phyloP scores from a whole-genome alignment of 768 basidiomycete genomes.

The Naganishia randhawae region DNA sequence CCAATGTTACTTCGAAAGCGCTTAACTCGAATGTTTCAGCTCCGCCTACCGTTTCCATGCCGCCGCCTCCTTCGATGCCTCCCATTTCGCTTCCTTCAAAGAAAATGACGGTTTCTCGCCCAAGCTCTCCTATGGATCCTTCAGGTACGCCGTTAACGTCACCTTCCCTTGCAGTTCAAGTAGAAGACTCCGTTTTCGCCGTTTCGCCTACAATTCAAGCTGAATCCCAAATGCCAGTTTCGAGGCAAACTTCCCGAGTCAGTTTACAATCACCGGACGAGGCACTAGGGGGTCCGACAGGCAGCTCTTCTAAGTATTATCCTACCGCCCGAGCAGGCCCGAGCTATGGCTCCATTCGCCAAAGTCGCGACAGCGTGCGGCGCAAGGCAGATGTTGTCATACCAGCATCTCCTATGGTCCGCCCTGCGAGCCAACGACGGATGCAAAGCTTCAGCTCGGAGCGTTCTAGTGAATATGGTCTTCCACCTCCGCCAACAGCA shows the following conservation, averaged over 20 bases:
- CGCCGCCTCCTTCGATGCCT: constrained; percentile 48
- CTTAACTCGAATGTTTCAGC: constrained; percentile 27
- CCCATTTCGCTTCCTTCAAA: constrained; percentile 61
- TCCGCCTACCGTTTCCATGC: constrained; percentile 48
- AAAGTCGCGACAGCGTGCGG: constrained; percentile 52
- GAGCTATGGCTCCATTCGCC: constrained; percentile 13
- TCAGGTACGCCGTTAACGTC: constrained; percentile 14
- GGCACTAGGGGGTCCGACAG: constrained; percentile 51
- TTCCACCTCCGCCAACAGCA: constrained; percentile 20
- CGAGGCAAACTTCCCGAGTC: constrained; percentile 62
- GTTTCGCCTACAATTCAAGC: constrained; percentile 1
- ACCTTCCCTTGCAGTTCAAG: constrained; percentile 2
- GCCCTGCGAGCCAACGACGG: constrained; percentile 20
- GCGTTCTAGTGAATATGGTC: constrained; percentile 35
- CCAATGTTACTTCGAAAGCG: neutral
- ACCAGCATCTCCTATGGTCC: neutral
- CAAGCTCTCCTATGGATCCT: constrained; percentile 4
- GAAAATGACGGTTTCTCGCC: constrained; percentile 24
- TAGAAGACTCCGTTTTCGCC: constrained; percentile 7
- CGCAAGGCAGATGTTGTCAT: constrained; percentile 37
- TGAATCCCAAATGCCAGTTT: constrained; percentile 54
- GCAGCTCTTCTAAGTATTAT: constrained; percentile 42
- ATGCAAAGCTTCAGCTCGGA: constrained; percentile 30
- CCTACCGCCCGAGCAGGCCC: constrained; percentile 4
- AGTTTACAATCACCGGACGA: constrained; percentile 70